Evolutionary conservation across 176 grass and related monocot species (phyloP).

Genomic region (Stipa capillata): DNA sequence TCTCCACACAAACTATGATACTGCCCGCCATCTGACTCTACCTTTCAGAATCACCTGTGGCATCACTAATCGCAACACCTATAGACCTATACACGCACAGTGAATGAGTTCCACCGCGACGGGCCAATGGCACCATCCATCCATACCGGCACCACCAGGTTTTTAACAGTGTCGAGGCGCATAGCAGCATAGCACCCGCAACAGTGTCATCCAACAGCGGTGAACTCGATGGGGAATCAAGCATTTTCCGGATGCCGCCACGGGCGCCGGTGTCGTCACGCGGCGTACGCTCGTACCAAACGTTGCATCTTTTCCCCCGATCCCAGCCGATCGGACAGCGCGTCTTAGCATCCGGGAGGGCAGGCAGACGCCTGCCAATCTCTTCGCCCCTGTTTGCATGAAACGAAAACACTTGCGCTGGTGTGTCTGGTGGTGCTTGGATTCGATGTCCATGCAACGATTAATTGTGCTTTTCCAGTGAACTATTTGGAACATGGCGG

Average conservation of each 20-base stretch:
- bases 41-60: neutral
- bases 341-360: neutral
- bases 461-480: neutral
- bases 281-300: neutral
- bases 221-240: neutral
- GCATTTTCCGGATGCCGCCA: neutral
- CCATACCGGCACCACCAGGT: neutral
- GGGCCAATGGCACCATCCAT: neutral
- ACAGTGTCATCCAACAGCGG: slow-evolving; percentile 15
- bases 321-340: neutral
- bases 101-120: neutral
- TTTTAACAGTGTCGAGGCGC: neutral
- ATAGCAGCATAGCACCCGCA: neutral
- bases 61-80: neutral
- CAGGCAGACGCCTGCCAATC: neutral
- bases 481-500: neutral
- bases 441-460: neutral
- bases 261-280: neutral
- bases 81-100: neutral
- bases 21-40: neutral
- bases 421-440: neutral
- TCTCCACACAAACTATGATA: neutral
- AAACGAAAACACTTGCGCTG: neutral
- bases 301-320: neutral
- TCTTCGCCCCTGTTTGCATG: neutral